phyloP scores from a whole-genome alignment of 2,329 filamentous ascomycete genomes.

The Penicillium sp. region DNA sequence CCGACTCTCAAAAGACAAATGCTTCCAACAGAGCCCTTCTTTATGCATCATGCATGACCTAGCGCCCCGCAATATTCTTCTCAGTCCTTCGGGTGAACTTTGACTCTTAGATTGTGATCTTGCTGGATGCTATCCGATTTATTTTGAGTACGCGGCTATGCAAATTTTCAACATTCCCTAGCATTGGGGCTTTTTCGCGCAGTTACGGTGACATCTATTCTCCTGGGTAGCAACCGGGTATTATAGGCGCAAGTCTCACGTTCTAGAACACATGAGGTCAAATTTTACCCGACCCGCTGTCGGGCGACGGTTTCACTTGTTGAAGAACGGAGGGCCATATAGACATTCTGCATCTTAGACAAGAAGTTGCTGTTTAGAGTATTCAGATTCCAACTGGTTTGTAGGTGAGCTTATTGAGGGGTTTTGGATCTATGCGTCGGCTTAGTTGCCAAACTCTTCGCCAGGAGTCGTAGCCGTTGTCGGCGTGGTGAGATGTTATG shows the following conservation, averaged over 20 bases:
- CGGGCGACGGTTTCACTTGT: too few species aligned
- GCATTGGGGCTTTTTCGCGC: slow-evolving; percentile 30
- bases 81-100: slow-evolving; percentile 12
- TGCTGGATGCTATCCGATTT: slow-evolving; percentile 14
- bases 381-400: too few species aligned
- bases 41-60: slow-evolving; percentile 21
- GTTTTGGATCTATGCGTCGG: too few species aligned
- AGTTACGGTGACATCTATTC: slow-evolving; percentile 63
- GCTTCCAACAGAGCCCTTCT: slow-evolving; percentile 5
- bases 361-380: too few species aligned
- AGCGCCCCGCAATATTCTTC: slow-evolving; percentile 16
- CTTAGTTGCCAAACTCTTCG: too few species aligned
- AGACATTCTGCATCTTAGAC: too few species aligned
- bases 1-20: neutral
- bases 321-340: too few species aligned
- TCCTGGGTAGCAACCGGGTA: slow-evolving; percentile 2
- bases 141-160: slow-evolving; percentile 18
- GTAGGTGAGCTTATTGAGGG: too few species aligned
- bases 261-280: slow-evolving; percentile 1
- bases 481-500: too few species aligned
- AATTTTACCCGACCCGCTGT: too few species aligned
- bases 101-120: slow-evolving; percentile 17
- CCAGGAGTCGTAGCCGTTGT: too few species aligned
- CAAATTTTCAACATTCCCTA: slow-evolving; percentile 13
- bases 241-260: slow-evolving; percentile 1